Evolutionary conservation across 495 filamentous ascomycete genomes (phyloP), one percentile per base, ranked within the genome.

Genomic region (Trichoderma reesei): DNA sequence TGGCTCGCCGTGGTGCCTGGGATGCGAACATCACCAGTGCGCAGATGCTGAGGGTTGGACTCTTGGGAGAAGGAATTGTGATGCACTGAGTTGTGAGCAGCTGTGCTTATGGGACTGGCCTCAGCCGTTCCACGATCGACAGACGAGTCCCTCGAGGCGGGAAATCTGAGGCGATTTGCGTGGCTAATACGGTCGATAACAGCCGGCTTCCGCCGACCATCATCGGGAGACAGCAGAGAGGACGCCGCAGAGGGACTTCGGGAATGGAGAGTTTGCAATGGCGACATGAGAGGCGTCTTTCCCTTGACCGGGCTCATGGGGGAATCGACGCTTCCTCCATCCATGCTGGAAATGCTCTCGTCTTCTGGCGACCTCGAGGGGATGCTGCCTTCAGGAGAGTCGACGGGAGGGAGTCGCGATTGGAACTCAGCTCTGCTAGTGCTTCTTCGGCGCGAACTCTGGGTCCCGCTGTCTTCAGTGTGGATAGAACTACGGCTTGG

Each of bases 91-190:
- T 80, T 82, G 66, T 84, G 80, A 0, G 82, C 80, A 36, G 82
- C 82, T 4, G 80, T 83, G 62, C 69, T 80, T 63, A 84, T 74
- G 60, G 79, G 75, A 65, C 78, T 83, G 3, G 80, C 70, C 68
- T 79, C 79, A 13, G 79, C 78, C 16, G 76, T 80, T 26, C 81
- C 80, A 5, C 78, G 76, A 39, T 84, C 83, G 56, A 82, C 78
- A 3, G 87, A 89, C 6, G 87, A 88, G n/a, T 83, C 83, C 56
- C 86, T 75, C 1, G 87, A 88, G 13, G 78, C 75, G 26, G 72
- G 74, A 61, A 72, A 78, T 3, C 74, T 76, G 7, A 80, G 75
- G 6, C 80, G 69, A 66, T 80, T 75, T 14, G 84, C 79, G 38
- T 78, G 76, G 62, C 78, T 82, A 59, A 88, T 82, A 26, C 80